These are phyloP conservation scores for Forsythia suspensa DNA, from an alignment of 257 asterid genomes.

Conservation along the genomic window DNA sequence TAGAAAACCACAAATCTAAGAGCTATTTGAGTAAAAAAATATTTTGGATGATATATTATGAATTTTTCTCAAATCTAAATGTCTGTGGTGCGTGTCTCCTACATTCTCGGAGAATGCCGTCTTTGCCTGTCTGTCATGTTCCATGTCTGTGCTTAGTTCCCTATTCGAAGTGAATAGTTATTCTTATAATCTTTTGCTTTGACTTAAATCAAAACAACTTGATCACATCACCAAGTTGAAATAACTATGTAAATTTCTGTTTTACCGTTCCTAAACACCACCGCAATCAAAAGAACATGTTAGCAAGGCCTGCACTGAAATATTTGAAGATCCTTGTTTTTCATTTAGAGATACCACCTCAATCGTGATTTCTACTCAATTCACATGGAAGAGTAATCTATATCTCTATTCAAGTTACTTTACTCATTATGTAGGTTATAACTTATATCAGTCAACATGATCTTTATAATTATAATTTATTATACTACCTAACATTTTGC, in stretches of 20 bases:
- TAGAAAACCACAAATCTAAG: neutral
- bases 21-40: neutral
- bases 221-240: neutral
- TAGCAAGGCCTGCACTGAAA: neutral
- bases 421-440: neutral
- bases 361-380: neutral
- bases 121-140: neutral
- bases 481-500: slow-evolving; percentile 7
- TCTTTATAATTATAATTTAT: neutral
- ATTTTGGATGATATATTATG: neutral
- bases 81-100: neutral
- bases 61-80: neutral
- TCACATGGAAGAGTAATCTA: neutral
- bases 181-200: neutral
- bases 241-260: neutral
- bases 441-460: neutral
- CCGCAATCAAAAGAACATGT: neutral
- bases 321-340: neutral
- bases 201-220: neutral
- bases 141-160: neutral
- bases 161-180: neutral
- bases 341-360: neutral
- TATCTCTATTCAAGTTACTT: neutral
- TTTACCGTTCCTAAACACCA: neutral
- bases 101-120: neutral